Evolutionary conservation across 805 yeast species (phyloP).

Genomic region (Nakazawaea siamensis): DNA sequence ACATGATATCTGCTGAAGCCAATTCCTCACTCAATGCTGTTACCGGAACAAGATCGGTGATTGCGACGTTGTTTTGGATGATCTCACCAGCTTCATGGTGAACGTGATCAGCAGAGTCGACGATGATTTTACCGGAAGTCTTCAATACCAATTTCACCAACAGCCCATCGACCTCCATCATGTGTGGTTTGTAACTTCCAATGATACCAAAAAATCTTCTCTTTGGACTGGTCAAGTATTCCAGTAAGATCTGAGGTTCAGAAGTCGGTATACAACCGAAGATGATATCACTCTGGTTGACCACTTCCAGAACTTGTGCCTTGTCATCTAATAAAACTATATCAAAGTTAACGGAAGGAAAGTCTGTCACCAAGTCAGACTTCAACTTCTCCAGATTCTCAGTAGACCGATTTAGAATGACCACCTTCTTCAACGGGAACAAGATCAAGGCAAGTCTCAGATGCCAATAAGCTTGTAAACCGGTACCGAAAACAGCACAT

Average conservation of each 20-base stretch:
- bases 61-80: slow-evolving; percentile 33
- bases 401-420: slow-evolving; percentile 35
- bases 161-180: slow-evolving; percentile 50
- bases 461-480: slow-evolving; percentile 64
- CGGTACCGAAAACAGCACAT: slow-evolving; percentile 46
- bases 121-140: slow-evolving; percentile 35
- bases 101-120: slow-evolving; percentile 52
- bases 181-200: slow-evolving; percentile 61
- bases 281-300: slow-evolving; percentile 35
- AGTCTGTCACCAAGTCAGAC: slow-evolving; percentile 19
- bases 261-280: slow-evolving; percentile 58
- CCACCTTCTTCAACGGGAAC: slow-evolving; percentile 31
- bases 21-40: slow-evolving; percentile 9
- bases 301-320: slow-evolving; percentile 15
- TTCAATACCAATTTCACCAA: slow-evolving; percentile 28
- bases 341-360: slow-evolving; percentile 20
- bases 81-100: slow-evolving; percentile 60
- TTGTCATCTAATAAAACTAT: slow-evolving; percentile 3
- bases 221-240: slow-evolving; percentile 18
- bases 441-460: slow-evolving; percentile 31
- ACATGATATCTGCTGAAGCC: slow-evolving; percentile 21
- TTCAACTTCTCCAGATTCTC: slow-evolving; percentile 29
- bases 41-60: slow-evolving; percentile 26
- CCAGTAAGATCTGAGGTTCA: slow-evolving; percentile 31
- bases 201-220: slow-evolving; percentile 45